These are phyloP conservation scores for Acanthamoeba castellanii DNA, from an alignment of 208 protist genomes.

Conservation along the genomic window DNA sequence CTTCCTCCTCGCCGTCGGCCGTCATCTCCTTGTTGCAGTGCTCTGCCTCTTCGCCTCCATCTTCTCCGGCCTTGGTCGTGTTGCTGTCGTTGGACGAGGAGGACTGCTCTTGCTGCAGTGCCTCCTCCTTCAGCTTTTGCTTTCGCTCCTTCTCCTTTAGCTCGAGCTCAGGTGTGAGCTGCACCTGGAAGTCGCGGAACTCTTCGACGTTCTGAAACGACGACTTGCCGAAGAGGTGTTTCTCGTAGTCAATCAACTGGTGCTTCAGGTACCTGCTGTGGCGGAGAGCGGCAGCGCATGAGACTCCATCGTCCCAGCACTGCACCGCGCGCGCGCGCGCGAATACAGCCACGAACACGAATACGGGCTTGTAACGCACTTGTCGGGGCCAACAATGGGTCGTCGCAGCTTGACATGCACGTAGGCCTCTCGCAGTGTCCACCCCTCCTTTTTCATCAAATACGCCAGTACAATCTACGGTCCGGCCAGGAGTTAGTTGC, in stretches of 20 bases:
- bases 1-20: neutral
- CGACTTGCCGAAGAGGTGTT: constrained; percentile 33
- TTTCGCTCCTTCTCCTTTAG: constrained; percentile 12
- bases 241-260: constrained; percentile 59
- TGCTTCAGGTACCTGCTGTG: constrained; percentile 30
- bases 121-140: constrained; percentile 3
- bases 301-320: neutral
- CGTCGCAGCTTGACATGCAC: constrained; percentile 57
- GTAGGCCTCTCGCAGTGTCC: constrained; percentile 33
- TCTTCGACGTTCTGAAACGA: constrained; percentile 26
- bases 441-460: constrained; percentile 35
- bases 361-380: neutral
- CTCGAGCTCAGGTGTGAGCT: neutral
- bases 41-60: neutral
- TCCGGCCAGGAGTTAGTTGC: neutral
- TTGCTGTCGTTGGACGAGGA: neutral
- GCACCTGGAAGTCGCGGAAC: constrained; percentile 31
- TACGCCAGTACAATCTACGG: constrained; percentile 3
- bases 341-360: neutral
- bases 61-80: neutral
- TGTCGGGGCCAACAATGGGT: constrained; percentile 55
- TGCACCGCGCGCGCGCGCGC: too few species aligned
- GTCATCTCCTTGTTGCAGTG: neutral
- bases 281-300: neutral
- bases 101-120: neutral